Evolutionary conservation across 495 filamentous ascomycete genomes (phyloP).

Genomic region (Saxophila tyrrhenica): DNA sequence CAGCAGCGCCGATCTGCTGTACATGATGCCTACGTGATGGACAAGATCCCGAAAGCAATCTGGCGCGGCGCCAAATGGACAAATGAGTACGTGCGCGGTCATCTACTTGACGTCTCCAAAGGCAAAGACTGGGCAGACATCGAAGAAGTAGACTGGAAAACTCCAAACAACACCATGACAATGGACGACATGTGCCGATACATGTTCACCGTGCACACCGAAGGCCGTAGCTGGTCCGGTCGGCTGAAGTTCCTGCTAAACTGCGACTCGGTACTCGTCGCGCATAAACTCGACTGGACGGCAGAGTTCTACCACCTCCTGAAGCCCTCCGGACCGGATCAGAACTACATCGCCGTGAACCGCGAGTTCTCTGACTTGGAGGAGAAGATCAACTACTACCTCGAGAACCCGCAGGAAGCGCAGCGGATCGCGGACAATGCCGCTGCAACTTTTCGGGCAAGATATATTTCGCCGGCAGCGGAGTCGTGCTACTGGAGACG

Average conservation of each 20-base stretch:
- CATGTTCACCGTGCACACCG: slow-evolving; percentile 47
- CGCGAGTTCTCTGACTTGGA: slow-evolving; percentile 45
- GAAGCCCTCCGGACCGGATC: slow-evolving; percentile 36
- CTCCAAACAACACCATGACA: slow-evolving; percentile 18
- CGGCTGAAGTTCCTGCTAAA: slow-evolving; percentile 48
- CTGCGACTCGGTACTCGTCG: slow-evolving; percentile 47
- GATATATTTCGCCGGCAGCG: slow-evolving; percentile 50
- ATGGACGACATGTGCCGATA: slow-evolving; percentile 52
- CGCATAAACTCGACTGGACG: slow-evolving; percentile 37
- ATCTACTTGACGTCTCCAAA: slow-evolving; percentile 35
- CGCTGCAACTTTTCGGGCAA: slow-evolving; percentile 43
- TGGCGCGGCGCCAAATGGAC: slow-evolving; percentile 51
- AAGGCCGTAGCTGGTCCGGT: slow-evolving; percentile 43
- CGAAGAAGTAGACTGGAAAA: slow-evolving; percentile 37
- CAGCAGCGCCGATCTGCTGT: slow-evolving; percentile 37
- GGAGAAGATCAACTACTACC: slow-evolving; percentile 39
- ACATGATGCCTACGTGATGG: slow-evolving; percentile 24
- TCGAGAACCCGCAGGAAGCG: slow-evolving; percentile 39
- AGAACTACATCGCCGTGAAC: slow-evolving; percentile 50
- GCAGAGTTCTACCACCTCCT: slow-evolving; percentile 36
- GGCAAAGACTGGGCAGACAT: slow-evolving; percentile 44
- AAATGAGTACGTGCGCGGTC: slow-evolving; percentile 32
- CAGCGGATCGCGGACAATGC: slow-evolving; percentile 41
- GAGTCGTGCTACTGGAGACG: slow-evolving; percentile 51
- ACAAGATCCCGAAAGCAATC: slow-evolving; percentile 53